Conservation (phyloP, 192 early-diverging fungal species). For the Entomortierella lignicola region DNA sequence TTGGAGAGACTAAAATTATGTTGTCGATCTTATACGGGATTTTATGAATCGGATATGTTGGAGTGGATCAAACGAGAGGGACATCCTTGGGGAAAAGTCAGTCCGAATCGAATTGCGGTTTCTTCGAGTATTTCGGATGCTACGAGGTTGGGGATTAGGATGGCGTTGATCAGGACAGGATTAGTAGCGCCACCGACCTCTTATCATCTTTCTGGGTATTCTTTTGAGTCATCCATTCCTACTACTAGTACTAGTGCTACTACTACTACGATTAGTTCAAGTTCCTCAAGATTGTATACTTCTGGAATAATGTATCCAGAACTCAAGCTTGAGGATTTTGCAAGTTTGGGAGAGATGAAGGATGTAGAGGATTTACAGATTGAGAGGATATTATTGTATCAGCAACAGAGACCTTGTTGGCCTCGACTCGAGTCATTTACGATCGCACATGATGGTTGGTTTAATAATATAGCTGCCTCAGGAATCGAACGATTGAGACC, state of each 20-base stretch:
- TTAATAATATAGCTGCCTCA: neutral
- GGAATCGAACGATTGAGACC: slow-evolving; percentile 16
- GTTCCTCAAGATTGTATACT: neutral
- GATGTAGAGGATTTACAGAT: slow-evolving; percentile 32
- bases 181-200: neutral
- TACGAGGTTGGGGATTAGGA: slow-evolving; percentile 4
- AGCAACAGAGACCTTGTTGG: slow-evolving; percentile 7
- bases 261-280: neutral
- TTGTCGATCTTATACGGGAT: slow-evolving; percentile 16
- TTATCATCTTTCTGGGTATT: neutral
- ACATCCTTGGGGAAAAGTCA: slow-evolving; percentile 21
- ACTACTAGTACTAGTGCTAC: neutral
- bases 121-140: slow-evolving; percentile 3
- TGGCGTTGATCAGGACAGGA: slow-evolving; percentile 12
- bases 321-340: slow-evolving; percentile 6
- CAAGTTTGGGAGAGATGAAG: slow-evolving; percentile 15
- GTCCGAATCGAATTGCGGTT: neutral
- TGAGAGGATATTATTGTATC: slow-evolving; percentile 18
- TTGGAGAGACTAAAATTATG: slow-evolving; percentile 10
- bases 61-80: slow-evolving; percentile 22
- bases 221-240: neutral
- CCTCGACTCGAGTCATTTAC: slow-evolving; percentile 14
- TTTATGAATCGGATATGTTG: slow-evolving; percentile 11
- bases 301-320: slow-evolving; percentile 3
- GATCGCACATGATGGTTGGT: slow-evolving; percentile 21